Evolutionary conservation across 2,329 filamentous ascomycete species (phyloP).

Genomic region (Talaromyces sp.): DNA sequence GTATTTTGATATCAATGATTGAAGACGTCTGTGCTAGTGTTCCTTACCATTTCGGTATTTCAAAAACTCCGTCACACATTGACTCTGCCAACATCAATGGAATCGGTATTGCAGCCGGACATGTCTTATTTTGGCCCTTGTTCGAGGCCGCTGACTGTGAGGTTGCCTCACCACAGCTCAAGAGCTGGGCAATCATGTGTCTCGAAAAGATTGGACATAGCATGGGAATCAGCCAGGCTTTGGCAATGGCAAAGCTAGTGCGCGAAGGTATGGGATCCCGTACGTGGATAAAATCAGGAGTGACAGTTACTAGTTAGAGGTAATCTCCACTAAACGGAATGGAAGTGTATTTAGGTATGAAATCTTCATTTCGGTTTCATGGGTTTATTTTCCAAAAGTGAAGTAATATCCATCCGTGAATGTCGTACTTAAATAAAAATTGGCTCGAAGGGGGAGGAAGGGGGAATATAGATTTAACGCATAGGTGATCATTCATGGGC

Average conservation of each 20-base stretch:
- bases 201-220: slow-evolving; percentile 18
- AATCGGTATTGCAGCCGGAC: not conserved
- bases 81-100: not conserved
- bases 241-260: slow-evolving; percentile 17
- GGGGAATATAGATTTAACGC: no score
- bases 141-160: slow-evolving; percentile 17
- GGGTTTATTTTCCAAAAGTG: no score
- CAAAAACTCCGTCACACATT: not conserved
- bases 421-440: no score
- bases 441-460: no score
- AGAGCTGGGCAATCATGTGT: slow-evolving; percentile 14
- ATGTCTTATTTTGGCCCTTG: slow-evolving; percentile 16
- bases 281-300: not conserved
- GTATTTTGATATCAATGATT: slow-evolving; percentile 4
- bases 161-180: not conserved
- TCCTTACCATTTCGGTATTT: slow-evolving; percentile 16
- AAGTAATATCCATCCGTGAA: no score
- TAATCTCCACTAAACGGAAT: no score
- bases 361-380: no score
- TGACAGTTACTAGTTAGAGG: no score
- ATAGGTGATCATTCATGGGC: no score
- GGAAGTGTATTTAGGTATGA: no score
- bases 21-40: slow-evolving; percentile 20
- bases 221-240: slow-evolving; percentile 18
- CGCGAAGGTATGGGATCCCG: slow-evolving; percentile 8